Percentiles rank a stretch among this genome's conserved stretches.
Conservation (phyloP, 768 basidiomycete species). For the Cystofilobasidium ferigula region DNA sequence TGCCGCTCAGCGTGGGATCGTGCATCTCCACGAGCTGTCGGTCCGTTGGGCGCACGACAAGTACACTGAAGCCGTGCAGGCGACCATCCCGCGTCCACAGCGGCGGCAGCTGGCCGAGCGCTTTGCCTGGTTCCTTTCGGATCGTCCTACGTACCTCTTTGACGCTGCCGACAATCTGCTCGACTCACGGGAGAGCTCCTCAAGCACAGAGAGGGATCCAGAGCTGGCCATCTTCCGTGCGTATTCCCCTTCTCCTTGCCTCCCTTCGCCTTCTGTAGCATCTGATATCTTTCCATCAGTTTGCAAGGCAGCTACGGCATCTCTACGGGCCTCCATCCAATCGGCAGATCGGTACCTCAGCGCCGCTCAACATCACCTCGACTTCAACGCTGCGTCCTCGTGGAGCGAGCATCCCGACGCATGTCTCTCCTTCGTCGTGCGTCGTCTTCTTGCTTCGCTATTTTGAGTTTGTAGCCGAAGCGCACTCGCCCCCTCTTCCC, state of each 20-base stretch:
- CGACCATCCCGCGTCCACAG: not conserved
- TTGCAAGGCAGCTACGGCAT: not conserved
- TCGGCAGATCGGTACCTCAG: not conserved
- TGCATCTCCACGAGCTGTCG: not conserved
- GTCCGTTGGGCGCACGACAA: not conserved
- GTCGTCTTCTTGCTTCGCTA: not conserved
- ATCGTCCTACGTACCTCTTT: not conserved
- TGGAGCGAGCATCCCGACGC: not conserved
- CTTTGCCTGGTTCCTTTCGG: not conserved
- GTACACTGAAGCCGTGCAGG: not conserved
- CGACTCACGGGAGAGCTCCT: not conserved
- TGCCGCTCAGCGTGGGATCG: not conserved
- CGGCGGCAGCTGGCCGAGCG: not conserved
- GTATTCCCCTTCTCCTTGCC: not conserved
- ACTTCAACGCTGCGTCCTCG: not conserved
- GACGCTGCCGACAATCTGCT: slow-evolving; percentile 1
- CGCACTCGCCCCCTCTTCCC: not conserved
- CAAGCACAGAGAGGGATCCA: not conserved
- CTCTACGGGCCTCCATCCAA: not conserved
- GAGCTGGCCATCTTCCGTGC: not conserved
- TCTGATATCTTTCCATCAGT: not conserved
- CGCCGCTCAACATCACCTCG: not conserved
- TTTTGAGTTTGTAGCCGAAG: too few relatives aligned
- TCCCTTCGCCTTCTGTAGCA: too few relatives aligned
- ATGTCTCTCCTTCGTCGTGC: not conserved